Percentiles rank a stretch among this genome's conserved stretches.
These are phyloP conservation scores for Stereocaulon alpinum DNA, from an alignment of 495 filamentous ascomycete genomes.

Conservation along the genomic window DNA sequence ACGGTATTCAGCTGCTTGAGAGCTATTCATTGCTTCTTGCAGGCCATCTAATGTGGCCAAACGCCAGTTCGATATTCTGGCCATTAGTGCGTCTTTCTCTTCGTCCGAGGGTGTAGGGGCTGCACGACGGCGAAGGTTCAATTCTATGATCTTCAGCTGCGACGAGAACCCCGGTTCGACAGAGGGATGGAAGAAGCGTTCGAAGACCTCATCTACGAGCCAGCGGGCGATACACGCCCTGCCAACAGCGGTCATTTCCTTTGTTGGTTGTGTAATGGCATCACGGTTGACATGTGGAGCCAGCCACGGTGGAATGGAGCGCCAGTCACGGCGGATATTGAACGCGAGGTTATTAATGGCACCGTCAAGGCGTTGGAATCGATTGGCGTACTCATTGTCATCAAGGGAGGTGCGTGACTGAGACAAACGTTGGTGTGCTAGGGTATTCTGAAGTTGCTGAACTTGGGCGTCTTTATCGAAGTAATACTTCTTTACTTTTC, in stretches of 20 bases:
- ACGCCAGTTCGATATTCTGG: constrained; percentile 87
- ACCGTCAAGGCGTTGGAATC: constrained; percentile 87
- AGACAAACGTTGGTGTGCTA: constrained; percentile 89
- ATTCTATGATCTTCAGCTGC: constrained; percentile 78
- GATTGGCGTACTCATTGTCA: constrained; percentile 84
- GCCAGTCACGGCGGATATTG: constrained; percentile 90
- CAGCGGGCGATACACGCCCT: constrained; percentile 80
- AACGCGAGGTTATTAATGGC: constrained; percentile 92
- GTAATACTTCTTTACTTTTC: constrained; percentile 94
- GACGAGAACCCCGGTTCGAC: constrained; percentile 64
- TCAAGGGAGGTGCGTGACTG: constrained; percentile 92
- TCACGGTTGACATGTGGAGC: constrained; percentile 68
- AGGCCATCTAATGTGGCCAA: constrained; percentile 91
- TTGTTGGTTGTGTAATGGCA: constrained; percentile 67
- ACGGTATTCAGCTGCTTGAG: constrained; percentile 52
- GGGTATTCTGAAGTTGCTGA: constrained; percentile 88
- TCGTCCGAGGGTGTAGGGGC: constrained; percentile 66
- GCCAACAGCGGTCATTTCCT: constrained; percentile 97
- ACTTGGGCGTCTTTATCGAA: constrained; percentile 93
- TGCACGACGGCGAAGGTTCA: constrained; percentile 67
- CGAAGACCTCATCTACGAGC: constrained; percentile 85
- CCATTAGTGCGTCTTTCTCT: constrained; percentile 78
- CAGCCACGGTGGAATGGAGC: constrained; percentile 68
- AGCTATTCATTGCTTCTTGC: constrained; percentile 54
- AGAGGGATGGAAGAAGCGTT: constrained; percentile 82